phyloP scores from a whole-genome alignment of 495 filamentous ascomycete species.

The Pyronema domesticum region DNA sequence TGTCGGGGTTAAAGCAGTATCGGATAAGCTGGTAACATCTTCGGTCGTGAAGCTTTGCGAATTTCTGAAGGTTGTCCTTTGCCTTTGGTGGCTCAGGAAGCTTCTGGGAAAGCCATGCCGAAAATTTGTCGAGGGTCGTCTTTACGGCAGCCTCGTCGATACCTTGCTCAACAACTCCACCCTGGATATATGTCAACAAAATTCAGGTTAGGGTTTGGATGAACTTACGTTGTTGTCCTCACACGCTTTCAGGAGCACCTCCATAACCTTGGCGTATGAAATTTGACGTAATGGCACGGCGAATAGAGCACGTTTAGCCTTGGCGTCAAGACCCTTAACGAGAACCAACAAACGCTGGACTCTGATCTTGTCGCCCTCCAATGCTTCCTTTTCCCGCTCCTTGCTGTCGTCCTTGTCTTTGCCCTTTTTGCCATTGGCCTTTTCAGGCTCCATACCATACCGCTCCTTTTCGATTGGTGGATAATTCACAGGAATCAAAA shows the following conservation, averaged over 20 bases:
- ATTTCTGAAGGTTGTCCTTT: slow-evolving; percentile 53
- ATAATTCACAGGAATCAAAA: slow-evolving; percentile 65
- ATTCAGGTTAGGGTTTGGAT: slow-evolving; percentile 3
- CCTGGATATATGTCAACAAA: slow-evolving; percentile 29
- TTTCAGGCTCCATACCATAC: slow-evolving; percentile 38
- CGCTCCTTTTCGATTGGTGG: slow-evolving; percentile 58
- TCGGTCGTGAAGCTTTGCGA: slow-evolving; percentile 80
- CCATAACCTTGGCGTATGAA: slow-evolving; percentile 48
- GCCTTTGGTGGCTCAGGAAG: slow-evolving; percentile 48
- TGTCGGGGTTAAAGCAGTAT: slow-evolving; percentile 68
- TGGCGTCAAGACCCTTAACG: slow-evolving; percentile 56
- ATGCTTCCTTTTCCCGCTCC: slow-evolving; percentile 32
- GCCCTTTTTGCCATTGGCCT: slow-evolving; percentile 29
- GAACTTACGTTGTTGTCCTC: slow-evolving; percentile 56
- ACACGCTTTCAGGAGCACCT: slow-evolving; percentile 56
- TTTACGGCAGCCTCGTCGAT: slow-evolving; percentile 33
- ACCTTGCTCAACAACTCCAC: slow-evolving; percentile 60
- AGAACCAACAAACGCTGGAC: slow-evolving; percentile 71
- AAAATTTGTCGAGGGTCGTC: slow-evolving; percentile 18
- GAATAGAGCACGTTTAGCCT: slow-evolving; percentile 73
- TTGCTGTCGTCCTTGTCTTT: slow-evolving; percentile 35
- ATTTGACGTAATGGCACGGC: slow-evolving; percentile 62
- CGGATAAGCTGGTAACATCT: slow-evolving; percentile 76
- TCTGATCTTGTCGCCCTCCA: slow-evolving; percentile 67
- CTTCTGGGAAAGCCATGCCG: slow-evolving; percentile 43